phyloP scores from a whole-genome alignment of 1,139 yeast species.

The Suhomyces maxii region DNA sequence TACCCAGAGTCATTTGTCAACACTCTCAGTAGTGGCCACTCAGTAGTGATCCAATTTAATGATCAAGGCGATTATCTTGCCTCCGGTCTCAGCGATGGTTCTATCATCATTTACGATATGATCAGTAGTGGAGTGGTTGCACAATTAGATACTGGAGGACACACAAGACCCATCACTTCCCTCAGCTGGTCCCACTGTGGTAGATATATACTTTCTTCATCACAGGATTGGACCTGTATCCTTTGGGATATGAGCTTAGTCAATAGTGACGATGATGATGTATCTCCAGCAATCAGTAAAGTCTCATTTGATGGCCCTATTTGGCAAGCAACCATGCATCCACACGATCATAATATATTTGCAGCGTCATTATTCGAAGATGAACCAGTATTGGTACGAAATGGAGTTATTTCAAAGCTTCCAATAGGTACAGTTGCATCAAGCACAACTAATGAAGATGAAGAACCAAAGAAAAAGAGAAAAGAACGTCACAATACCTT shows the following conservation, averaged over 20 bases:
- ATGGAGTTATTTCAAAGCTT: conserved; percentile 11
- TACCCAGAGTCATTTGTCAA: conserved; percentile 81
- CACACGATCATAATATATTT: conserved; percentile 42
- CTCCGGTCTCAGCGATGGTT: conserved; percentile 79
- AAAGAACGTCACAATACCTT: conserved; percentile 31
- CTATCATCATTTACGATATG: conserved; percentile 74
- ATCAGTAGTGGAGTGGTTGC: conserved; percentile 58
- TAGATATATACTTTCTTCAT: conserved; percentile 66
- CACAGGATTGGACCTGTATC: conserved; percentile 82
- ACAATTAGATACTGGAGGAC: conserved; percentile 54
- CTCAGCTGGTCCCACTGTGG: conserved; percentile 79
- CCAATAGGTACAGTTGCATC: conserved; percentile 4
- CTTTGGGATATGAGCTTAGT: conserved; percentile 70
- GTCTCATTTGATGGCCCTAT: conserved; percentile 67
- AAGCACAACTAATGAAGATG: conserved; percentile 20
- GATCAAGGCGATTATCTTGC: conserved; percentile 86
- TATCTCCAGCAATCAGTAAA: conserved; percentile 37
- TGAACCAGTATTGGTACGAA: conserved; percentile 42
- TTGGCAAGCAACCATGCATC: conserved; percentile 68
- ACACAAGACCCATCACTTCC: conserved; percentile 73
- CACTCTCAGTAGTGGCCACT: conserved; percentile 66
- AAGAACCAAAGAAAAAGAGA: conserved; percentile 19
- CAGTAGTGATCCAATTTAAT: conserved; percentile 73
- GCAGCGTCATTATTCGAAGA: conserved; percentile 54
- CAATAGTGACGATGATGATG: conserved; percentile 28